These are phyloP conservation scores for Chlorencoelia australis DNA, from an alignment of 2,329 filamentous ascomycete species.

Conservation along the genomic window DNA sequence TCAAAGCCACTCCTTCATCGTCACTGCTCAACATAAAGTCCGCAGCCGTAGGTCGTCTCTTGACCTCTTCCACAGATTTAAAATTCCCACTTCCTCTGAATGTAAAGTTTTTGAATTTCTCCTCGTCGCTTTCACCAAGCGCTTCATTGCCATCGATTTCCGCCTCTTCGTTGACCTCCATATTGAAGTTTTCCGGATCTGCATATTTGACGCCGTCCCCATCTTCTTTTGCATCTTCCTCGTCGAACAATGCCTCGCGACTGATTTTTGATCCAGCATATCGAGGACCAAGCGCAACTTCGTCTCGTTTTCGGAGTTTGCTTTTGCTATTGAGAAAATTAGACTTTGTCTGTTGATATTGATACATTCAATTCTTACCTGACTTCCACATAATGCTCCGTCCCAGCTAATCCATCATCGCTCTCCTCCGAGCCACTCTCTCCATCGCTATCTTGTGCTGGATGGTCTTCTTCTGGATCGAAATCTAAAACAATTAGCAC, in stretches of 20 bases:
- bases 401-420: conserved; percentile 48
- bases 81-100: conserved; percentile 50
- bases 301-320: conserved; percentile 66
- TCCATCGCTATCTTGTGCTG: conserved; percentile 17
- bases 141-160: conserved; percentile 59
- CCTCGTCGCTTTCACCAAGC: conserved; percentile 75
- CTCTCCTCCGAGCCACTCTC: conserved; percentile 40
- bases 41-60: conserved; percentile 39
- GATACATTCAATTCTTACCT: conserved; percentile 37
- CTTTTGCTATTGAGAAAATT: conserved; percentile 49
- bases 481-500: conserved; percentile 26
- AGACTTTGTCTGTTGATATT: not conserved
- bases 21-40: conserved; percentile 44
- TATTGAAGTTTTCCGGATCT: conserved; percentile 45
- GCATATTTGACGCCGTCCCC: conserved; percentile 20
- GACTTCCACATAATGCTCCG: conserved; percentile 79
- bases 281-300: conserved; percentile 60
- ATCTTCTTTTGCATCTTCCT: conserved; percentile 40
- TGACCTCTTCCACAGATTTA: conserved; percentile 26
- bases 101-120: conserved; percentile 65
- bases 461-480: conserved; percentile 29
- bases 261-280: conserved; percentile 73
- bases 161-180: conserved; percentile 44
- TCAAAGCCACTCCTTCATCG: conserved; percentile 26
- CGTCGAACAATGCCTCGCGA: conserved; percentile 51